Evolutionary conservation across 73 alveolate genomes (phyloP).

Genomic region (Paramecium caudatum): DNA sequence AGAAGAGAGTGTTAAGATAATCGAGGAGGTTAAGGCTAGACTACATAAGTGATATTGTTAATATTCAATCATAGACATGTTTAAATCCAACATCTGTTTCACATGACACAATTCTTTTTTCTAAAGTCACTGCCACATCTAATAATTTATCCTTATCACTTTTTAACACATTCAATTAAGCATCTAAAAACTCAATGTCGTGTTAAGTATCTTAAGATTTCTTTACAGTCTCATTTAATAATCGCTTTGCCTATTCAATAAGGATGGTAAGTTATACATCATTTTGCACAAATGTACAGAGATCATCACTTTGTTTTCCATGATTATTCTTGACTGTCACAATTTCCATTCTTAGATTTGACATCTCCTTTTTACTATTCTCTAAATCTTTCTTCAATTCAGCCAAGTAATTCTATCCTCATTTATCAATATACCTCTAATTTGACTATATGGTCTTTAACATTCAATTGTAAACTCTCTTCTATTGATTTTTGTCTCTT

Average conservation of each 20-base stretch:
- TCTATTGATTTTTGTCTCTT: constrained; percentile 55
- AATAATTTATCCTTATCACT: constrained; percentile 50
- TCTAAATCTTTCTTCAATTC: constrained; percentile 63
- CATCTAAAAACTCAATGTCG: constrained; percentile 62
- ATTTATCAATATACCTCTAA: constrained; percentile 39
- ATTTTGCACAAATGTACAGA: constrained; percentile 37
- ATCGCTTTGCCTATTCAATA: constrained; percentile 26
- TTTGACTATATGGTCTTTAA: constrained; percentile 56
- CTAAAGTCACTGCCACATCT: constrained; percentile 47
- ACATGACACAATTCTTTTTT: constrained; percentile 50
- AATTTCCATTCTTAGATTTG: constrained; percentile 50
- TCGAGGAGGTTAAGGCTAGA: constrained; percentile 40
- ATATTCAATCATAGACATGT: constrained; percentile 65
- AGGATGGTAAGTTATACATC: constrained; percentile 31
- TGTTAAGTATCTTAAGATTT: constrained; percentile 40
- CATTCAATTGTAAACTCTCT: constrained; percentile 56
- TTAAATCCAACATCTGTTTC: constrained; percentile 71
- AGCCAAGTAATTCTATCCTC: background rate
- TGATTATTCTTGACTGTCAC: constrained; percentile 37
- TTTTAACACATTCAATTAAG: constrained; percentile 28
- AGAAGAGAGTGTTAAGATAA: constrained; percentile 62
- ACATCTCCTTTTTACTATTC: constrained; percentile 37
- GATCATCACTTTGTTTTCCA: constrained; percentile 30
- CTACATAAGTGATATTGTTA: constrained; percentile 41
- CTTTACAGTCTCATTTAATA: background rate